Evolutionary conservation across 2,329 filamentous ascomycete species (phyloP).

Genomic region (Aspergillus eucalypticola): DNA sequence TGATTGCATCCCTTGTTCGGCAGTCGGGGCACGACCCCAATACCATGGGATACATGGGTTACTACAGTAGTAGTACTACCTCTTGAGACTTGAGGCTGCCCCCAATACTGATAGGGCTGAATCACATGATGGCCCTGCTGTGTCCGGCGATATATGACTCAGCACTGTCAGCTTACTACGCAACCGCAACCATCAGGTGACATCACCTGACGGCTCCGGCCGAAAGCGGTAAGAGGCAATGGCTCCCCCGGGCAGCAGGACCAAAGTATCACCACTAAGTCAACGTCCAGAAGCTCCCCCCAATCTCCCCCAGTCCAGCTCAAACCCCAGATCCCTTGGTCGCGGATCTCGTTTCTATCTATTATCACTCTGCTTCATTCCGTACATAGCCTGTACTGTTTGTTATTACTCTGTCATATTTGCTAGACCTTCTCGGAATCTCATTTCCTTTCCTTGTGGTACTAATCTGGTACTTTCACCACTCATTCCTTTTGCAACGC

Average conservation of each 20-base stretch:
- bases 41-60: background rate
- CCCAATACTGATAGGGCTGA: constrained; percentile 17
- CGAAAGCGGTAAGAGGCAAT: constrained; percentile 12
- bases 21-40: background rate
- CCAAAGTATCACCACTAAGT: background rate
- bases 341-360: background rate
- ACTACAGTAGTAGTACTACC: background rate
- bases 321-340: background rate
- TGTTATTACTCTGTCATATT: background rate
- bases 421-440: background rate
- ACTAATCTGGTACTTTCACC: background rate
- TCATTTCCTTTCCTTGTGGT: background rate
- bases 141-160: constrained; percentile 1
- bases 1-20: background rate
- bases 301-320: background rate
- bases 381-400: background rate
- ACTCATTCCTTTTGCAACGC: background rate
- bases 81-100: background rate
- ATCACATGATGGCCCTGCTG: constrained; percentile 12
- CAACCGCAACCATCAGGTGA: constrained; percentile 4
- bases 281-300: background rate
- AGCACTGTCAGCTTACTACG: background rate
- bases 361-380: background rate
- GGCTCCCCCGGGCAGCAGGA: constrained; percentile 4
- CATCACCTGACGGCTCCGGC: constrained; percentile 11